Percentiles rank a stretch among this genome's conserved stretches.
These are phyloP conservation scores for Fusarium poae DNA, from an alignment of 2,329 filamentous ascomycete species.

Conservation along the genomic window DNA sequence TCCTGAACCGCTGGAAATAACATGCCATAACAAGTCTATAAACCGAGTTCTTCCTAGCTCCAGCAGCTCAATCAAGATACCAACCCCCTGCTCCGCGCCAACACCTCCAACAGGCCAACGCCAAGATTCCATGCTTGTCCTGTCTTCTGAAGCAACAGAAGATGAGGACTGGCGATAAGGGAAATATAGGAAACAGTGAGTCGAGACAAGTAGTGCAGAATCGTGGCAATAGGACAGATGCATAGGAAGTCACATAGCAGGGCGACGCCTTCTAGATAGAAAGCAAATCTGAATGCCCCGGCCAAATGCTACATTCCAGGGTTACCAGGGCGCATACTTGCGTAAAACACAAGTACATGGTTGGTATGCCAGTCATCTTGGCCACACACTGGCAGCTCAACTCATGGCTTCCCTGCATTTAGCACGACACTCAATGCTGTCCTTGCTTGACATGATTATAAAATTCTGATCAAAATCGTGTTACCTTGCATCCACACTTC, in stretches of 20 bases:
- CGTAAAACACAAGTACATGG: constrained; percentile 11
- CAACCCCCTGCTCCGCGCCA: constrained; percentile 37
- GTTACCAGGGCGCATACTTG: constrained; percentile 16
- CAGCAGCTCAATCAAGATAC: constrained; percentile 26
- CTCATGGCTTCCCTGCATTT: background rate
- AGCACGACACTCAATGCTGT: background rate
- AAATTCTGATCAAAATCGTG: background rate
- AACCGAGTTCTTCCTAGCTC: constrained; percentile 32
- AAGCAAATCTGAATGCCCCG: constrained; percentile 8
- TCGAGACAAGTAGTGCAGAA: constrained; percentile 29
- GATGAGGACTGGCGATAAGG: constrained; percentile 26
- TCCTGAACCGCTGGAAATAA: constrained; percentile 33
- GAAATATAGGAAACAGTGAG: constrained; percentile 29
- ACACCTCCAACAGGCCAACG: constrained; percentile 42
- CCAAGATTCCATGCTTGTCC: constrained; percentile 35
- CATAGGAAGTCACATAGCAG: constrained; percentile 7
- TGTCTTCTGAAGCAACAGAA: constrained; percentile 26
- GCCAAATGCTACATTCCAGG: constrained; percentile 17
- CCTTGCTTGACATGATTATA: background rate
- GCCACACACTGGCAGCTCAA: background rate
- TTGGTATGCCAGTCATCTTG: constrained; percentile 11
- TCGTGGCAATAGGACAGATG: background rate
- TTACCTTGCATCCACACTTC: background rate
- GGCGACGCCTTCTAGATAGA: background rate
- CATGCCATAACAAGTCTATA: constrained; percentile 47